Evolutionary conservation across 495 filamentous ascomycete genomes (phyloP), one percentile per base, ranked within the genome.

Genomic region (Xylaria grammica): DNA sequence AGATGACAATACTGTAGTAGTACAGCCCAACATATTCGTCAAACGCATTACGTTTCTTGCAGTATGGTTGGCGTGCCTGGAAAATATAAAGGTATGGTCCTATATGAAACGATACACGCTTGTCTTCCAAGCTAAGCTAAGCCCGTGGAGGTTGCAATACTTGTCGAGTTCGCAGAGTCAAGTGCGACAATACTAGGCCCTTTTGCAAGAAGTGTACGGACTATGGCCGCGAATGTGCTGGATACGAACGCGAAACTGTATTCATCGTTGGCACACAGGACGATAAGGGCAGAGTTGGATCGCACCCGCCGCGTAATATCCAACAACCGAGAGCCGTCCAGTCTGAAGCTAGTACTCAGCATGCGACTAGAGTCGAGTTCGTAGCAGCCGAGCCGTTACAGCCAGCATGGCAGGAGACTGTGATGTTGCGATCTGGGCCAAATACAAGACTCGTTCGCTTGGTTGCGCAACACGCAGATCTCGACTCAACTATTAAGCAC

Each of bases 201-300:
- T 82, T 82, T 55, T 89, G 87, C 69, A 81, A 82, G 63, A 88
- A 88, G 63, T 89, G 87, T 72, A 79, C 80, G 50, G 84, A 88
- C 79, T 84, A 84, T 72, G 83, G 84, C 59, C 83, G 87, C 62
- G 80, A 85, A 72, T 89, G 87, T 69, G 75, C 82, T 54, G 86
- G 86, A 45, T 89, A 89, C 70, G 84, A 87, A 73, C 75, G 81
- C 50, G 79, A 82, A 69, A 81, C 76, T 7, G 79, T 81, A 44
- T 83, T 83, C 65, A 83, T 82, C 64, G 74, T 81, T 53, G 78
- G 79, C 9, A 81, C 78, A 17, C 70, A 74, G 32, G 72, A 82
- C 32, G 73, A 81, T 40, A 74, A 71, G 46, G 80, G 81, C 4
- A 74, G 81, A 36, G 81, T 79, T 45, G 76, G 78, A 29, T 81